Base-by-base conservation (phyloP, 2,329 filamentous ascomycete genomes). In the Cercospora brassicicola region DNA sequence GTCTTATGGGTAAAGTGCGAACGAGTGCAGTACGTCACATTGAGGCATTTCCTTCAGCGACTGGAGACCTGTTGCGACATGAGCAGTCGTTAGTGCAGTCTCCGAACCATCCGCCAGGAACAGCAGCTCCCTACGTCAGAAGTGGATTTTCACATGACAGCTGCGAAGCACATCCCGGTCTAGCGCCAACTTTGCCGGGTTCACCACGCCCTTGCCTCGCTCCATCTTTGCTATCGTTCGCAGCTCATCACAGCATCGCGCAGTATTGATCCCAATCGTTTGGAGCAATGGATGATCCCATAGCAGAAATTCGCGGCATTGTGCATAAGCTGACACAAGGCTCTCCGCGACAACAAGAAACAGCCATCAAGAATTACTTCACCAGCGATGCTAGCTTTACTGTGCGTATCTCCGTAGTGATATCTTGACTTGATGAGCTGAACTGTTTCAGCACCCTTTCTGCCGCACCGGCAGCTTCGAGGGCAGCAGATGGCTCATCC, bases 341-440 rank as follows among this genome's bases (percentile, higher is more conserved):
- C 56, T 84, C 85, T 0, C 89, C 90, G 0, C 83, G 86, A 1
- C 81, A 90, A 36, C 93, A 96, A 78, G 81, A 84, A 65, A 81
- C 84, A 3, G 83, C 90, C 0, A 82, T 96, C 26, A 84, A 91
- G 66, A 83, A 82, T n/a, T 94, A 91, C 81, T 96, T 94, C 79
- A 87, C 89, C 0, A 85, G 85, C 9, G 82, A 90, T 74, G 91
- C 91, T 8, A 86, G 87, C 31, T 95, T 96, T 76, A 85, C 86
- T n/a, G 65, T 67, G 7, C 7, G 60, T 63, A 33, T n/a, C 2
- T 23, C 8, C 4, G 6, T 31, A 15, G 28, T 18, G 13, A 36
- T 6, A 18, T 26, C 7, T 3, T 7, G 26, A 28, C 23, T 6
- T 13, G 30, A 39, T 39, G 7, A 13, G 20, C 55, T 57, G 8